Evolutionary conservation across 2,329 filamentous ascomycete genomes (phyloP).

Genomic region (Leptodontidium sp.): DNA sequence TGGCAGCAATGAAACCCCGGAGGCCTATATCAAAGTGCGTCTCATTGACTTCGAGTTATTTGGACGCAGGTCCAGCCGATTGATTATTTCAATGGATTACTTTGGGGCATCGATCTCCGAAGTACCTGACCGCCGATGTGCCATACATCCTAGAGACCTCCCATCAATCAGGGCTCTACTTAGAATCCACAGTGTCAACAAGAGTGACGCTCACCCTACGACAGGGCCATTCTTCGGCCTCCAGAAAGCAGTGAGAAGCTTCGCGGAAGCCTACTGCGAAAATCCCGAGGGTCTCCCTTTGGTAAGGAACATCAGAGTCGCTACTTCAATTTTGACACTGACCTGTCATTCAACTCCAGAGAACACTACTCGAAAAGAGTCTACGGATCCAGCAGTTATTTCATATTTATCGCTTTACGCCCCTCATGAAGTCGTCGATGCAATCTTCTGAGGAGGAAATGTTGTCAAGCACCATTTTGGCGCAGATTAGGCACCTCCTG

Average conservation of each 20-base stretch:
- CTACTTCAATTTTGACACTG: too few species aligned
- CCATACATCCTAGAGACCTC: neutral
- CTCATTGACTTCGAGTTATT: neutral
- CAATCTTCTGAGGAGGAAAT: neutral
- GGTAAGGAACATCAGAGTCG: too few species aligned
- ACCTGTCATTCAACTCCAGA: neutral
- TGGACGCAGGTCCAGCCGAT: neutral
- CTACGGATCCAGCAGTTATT: neutral
- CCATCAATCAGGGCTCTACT: neutral
- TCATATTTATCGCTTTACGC: too few species aligned
- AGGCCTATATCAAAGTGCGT: neutral
- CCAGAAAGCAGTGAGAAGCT: neutral
- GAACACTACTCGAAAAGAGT: too few species aligned
- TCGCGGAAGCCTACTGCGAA: neutral
- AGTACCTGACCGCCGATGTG: neutral
- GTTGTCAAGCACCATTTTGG: neutral
- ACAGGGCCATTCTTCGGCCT: neutral
- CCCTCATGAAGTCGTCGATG: neutral
- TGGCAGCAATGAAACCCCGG: neutral
- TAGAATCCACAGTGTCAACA: neutral
- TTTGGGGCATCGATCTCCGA: neutral
- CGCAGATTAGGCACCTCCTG: neutral
- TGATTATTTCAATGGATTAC: neutral
- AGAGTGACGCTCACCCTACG: neutral
- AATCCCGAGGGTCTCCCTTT: too few species aligned